A percentile compares a stretch with the other conserved stretches of the same genome.
phyloP scores from a whole-genome alignment of 1,284 basidiomycete genomes.

The Inonotus hispidus region DNA sequence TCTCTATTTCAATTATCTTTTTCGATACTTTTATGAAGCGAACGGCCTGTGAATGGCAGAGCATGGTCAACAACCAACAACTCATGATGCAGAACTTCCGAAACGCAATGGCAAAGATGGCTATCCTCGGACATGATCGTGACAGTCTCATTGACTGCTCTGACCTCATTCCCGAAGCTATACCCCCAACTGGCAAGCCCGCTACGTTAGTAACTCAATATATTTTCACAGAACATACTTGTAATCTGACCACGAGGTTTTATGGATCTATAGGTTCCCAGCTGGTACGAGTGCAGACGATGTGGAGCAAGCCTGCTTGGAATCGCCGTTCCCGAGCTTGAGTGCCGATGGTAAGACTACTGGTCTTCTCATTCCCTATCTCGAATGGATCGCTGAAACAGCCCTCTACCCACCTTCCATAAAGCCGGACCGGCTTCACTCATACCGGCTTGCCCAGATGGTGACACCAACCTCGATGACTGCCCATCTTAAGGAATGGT shows the following conservation, averaged over 20 bases:
- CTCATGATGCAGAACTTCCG: slow-evolving; percentile 16
- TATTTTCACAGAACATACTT: neutral
- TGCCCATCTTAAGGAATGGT: slow-evolving; percentile 13
- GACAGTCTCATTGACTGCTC: slow-evolving; percentile 20
- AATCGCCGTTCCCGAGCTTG: slow-evolving; percentile 14
- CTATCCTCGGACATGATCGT: slow-evolving; percentile 28
- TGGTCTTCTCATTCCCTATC: neutral
- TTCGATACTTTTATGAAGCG: neutral
- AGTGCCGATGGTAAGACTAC: slow-evolving; percentile 13
- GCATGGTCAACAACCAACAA: slow-evolving; percentile 20
- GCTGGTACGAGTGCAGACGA: slow-evolving; percentile 11
- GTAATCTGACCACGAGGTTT: neutral
- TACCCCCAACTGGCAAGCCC: slow-evolving; percentile 13
- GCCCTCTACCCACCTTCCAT: neutral
- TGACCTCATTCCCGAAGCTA: slow-evolving; percentile 16
- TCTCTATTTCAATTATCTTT: neutral
- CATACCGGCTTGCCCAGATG: slow-evolving; percentile 17
- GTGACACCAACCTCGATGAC: slow-evolving; percentile 15
- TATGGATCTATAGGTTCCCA: neutral
- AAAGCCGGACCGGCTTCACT: slow-evolving; percentile 12
- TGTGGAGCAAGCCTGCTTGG: slow-evolving; percentile 12
- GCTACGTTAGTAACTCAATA: slow-evolving; percentile 1
- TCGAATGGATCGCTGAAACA: neutral
- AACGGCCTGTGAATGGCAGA: slow-evolving; percentile 24
- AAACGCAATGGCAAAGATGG: slow-evolving; percentile 28